Percentiles rank a stretch among this genome's conserved stretches.
These are phyloP conservation scores for Laburnicola sp. DNA, from an alignment of 2,329 filamentous ascomycete genomes.

Conservation along the genomic window DNA sequence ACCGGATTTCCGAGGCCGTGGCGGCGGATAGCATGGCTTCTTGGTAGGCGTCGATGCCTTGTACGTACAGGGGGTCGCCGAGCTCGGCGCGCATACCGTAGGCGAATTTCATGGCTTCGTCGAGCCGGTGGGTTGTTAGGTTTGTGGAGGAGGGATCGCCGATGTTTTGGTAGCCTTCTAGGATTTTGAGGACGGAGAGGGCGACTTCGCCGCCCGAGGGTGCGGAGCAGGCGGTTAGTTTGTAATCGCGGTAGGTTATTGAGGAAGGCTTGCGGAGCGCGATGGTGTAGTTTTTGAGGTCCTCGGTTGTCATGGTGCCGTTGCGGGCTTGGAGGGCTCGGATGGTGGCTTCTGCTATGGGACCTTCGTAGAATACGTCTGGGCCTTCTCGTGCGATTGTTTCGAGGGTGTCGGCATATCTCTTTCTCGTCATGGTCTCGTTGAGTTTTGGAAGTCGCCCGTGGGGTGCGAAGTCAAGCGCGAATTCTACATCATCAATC, in stretches of 20 bases:
- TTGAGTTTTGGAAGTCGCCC: conserved; percentile 69
- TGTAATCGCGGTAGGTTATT: conserved; percentile 64
- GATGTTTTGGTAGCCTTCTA: conserved; percentile 75
- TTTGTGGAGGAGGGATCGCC: conserved; percentile 61
- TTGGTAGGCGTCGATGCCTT: conserved; percentile 41
- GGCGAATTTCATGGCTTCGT: conserved; percentile 86
- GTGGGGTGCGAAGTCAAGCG: conserved; percentile 80
- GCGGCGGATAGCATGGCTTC: too few species aligned
- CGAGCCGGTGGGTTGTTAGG: conserved; percentile 76
- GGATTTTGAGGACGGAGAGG: conserved; percentile 75
- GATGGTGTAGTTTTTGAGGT: conserved; percentile 74
- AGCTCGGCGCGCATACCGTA: conserved; percentile 59
- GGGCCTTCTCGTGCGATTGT: conserved; percentile 65
- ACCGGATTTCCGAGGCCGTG: too few species aligned
- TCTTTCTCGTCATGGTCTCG: conserved; percentile 73
- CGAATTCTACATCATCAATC: conserved; percentile 73
- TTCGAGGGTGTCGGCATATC: conserved; percentile 75
- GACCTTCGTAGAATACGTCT: conserved; percentile 72
- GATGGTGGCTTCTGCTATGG: conserved; percentile 74
- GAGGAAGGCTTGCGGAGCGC: conserved; percentile 62
- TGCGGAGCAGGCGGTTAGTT: conserved; percentile 68
- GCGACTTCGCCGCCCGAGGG: conserved; percentile 81
- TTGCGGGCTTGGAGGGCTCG: conserved; percentile 66
- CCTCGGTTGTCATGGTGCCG: conserved; percentile 80
- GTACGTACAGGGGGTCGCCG: conserved; percentile 53